These are phyloP conservation scores for Oryza meridionalis DNA, from an alignment of 176 grass and related monocot genomes.

Conservation along the genomic window DNA sequence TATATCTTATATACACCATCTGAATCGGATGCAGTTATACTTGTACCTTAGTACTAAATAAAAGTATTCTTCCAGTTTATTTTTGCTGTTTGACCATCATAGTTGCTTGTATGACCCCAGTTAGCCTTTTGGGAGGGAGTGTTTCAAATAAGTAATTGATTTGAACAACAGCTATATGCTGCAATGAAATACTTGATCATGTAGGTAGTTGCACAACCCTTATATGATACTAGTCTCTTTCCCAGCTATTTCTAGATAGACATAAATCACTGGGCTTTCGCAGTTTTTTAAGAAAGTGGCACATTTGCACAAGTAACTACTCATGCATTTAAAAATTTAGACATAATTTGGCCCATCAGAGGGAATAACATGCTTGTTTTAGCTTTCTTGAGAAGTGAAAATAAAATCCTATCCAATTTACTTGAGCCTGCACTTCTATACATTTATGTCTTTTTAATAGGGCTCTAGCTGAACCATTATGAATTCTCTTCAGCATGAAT, in stretches of 20 bases:
- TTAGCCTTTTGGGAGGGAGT: neutral
- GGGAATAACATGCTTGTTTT: neutral
- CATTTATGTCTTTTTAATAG: conserved; percentile 9
- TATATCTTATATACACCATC: neutral
- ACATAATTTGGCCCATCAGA: neutral
- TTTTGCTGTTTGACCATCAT: neutral
- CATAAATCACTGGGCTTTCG: neutral
- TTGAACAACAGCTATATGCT: neutral
- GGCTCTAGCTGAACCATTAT: neutral
- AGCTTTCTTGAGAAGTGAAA: neutral
- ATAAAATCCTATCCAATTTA: neutral
- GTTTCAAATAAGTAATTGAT: neutral
- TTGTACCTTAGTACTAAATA: conserved; percentile 14
- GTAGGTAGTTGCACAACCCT: neutral
- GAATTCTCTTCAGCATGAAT: neutral
- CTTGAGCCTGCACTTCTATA: neutral
- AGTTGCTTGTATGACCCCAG: neutral
- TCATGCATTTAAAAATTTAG: neutral
- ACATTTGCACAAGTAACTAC: neutral
- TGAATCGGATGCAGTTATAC: neutral
- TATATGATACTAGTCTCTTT: neutral
- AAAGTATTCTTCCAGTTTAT: neutral
- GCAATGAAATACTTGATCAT: conserved; percentile 18
- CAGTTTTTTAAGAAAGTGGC: neutral
- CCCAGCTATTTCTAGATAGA: neutral